Base-by-base conservation (phyloP, 2,329 filamentous ascomycete genomes). In the Phoma sp. region DNA sequence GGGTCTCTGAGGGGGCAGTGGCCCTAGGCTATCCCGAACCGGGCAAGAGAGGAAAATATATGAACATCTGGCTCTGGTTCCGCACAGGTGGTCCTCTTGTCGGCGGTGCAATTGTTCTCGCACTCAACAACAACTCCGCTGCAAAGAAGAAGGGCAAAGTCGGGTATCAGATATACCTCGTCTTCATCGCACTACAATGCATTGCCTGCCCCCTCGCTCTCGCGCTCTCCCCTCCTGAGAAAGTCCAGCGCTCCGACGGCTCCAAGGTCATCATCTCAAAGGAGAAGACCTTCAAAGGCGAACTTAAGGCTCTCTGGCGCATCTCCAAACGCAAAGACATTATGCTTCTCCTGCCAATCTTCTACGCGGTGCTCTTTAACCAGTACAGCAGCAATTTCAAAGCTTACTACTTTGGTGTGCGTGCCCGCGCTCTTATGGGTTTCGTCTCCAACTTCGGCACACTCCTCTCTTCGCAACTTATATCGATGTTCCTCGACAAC, bases 21-120 rank as follows among this genome's bases (percentile, higher is more conserved):
- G 80, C 80, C 0, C 68, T 82, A 10, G 80, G 79, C 0, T 83
- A 83, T 41, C 79, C 81, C 0, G 81, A 82, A 55, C 74, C 77
- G 1, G 60, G 70, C 2, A 82, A 81, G 55, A 69, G 80, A 43
- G 81, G 80, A 2, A 74, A 69, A 35, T 82, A 81, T 51, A 75
- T 81, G 69, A 78, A 78, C 35, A 77, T 79, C 58, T 79, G 78
- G 79, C 70, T 80, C 2, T 81, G 78, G 76, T 83, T 82, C 58
- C 75, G 82, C 7, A 82, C 77, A 0, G 76, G 78, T 2, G 82
- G 82, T 0, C 81, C 80, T 39, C 69, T 83, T 0, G 52, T 82
- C 0, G 80, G 81, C 10, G 79, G 79, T 17, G 73, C 77, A 0
- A 80, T 83, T 41, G 76, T 80, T 0, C 69, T 83, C 17, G 78